A percentile compares a stretch with the other conserved stretches of the same genome.
Evolutionary conservation across 768 basidiomycete species (phyloP).

Genomic region (Lentinula lateritia): DNA sequence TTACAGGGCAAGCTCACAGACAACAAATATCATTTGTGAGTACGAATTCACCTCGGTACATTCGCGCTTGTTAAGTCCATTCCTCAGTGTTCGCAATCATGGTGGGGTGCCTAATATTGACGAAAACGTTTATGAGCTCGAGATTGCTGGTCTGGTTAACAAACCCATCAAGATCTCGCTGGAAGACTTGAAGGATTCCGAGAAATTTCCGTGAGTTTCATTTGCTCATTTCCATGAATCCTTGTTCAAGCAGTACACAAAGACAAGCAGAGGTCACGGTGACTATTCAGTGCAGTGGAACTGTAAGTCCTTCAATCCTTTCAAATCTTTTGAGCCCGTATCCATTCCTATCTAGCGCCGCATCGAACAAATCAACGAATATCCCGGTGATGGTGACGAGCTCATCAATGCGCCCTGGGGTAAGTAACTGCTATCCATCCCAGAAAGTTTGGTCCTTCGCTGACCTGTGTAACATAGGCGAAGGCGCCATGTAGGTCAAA

Average conservation of each 20-base stretch:
- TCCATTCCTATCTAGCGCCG: conserved; percentile 22
- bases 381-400: conserved; percentile 52
- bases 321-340: not conserved
- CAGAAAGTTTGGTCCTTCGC: not conserved
- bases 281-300: conserved; percentile 52
- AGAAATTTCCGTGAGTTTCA: conserved; percentile 37
- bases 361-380: conserved; percentile 44
- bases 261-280: conserved; percentile 46
- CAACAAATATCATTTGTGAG: conserved; percentile 46
- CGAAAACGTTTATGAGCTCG: conserved; percentile 39
- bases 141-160: conserved; percentile 48
- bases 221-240: not conserved
- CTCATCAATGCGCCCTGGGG: conserved; percentile 48
- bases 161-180: conserved; percentile 35
- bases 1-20: conserved; percentile 40
- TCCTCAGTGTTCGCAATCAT: conserved; percentile 44
- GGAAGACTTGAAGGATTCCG: conserved; percentile 42
- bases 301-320: conserved; percentile 11
- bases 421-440: conserved; percentile 6
- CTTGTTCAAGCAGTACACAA: not conserved
- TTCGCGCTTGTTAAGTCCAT: not conserved
- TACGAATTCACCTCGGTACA: not conserved
- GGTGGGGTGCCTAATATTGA: conserved; percentile 48
- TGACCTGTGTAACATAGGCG: conserved; percentile 17
- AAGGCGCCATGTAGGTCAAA: conserved; percentile 40